These are phyloP conservation scores for Arthrobotrys megalospora DNA, from an alignment of 2,329 filamentous ascomycete species.

Conservation along the genomic window DNA sequence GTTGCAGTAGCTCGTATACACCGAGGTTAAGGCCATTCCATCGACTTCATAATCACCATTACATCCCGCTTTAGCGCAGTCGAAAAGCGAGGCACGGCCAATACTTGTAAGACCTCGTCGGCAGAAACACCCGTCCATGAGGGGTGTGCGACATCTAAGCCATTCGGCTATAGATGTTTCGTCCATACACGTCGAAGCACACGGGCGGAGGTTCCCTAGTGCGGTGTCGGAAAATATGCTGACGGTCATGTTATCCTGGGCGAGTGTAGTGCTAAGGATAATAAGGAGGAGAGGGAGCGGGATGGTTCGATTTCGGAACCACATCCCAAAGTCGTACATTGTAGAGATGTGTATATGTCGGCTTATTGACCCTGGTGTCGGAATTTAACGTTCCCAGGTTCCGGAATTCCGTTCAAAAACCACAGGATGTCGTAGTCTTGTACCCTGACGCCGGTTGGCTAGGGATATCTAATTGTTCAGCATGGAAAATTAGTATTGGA, in stretches of 20 bases:
- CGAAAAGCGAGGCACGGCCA: conserved; percentile 1
- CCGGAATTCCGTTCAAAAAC: neutral
- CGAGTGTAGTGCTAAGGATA: neutral
- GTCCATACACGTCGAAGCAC: conserved; percentile 4
- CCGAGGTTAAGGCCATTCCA: neutral
- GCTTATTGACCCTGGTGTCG: neutral
- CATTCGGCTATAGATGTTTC: neutral
- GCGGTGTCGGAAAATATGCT: neutral
- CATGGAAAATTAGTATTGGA: neutral
- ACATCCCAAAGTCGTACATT: conserved; percentile 2
- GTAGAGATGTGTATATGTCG: neutral
- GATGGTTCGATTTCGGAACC: neutral
- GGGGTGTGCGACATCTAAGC: conserved; percentile 1
- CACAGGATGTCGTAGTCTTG: neutral
- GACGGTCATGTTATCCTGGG: conserved; percentile 2
- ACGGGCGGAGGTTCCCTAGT: neutral
- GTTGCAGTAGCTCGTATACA: neutral
- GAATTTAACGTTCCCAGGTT: neutral
- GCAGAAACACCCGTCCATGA: conserved; percentile 5
- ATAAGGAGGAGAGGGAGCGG: neutral
- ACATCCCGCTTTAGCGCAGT: conserved; percentile 8
- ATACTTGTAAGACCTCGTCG: conserved; percentile 6
- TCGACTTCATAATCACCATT: conserved; percentile 6
- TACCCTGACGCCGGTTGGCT: neutral
- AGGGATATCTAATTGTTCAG: neutral